These are phyloP conservation scores for Erucastrum elatum DNA, from an alignment of 345 rosid species.

Conservation along the genomic window DNA sequence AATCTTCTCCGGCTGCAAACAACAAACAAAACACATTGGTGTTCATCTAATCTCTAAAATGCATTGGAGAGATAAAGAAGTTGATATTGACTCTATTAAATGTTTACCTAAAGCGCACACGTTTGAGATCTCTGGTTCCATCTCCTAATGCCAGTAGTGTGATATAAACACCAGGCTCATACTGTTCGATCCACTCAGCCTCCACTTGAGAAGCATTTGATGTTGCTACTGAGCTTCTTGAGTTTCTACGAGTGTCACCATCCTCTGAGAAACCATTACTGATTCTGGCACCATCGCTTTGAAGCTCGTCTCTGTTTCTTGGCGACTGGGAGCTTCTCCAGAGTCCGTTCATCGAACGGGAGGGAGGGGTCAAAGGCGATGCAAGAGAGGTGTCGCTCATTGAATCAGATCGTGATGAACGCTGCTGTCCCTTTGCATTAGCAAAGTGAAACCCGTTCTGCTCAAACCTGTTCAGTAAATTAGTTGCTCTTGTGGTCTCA, in stretches of 20 bases:
- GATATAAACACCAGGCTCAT: conserved; percentile 91
- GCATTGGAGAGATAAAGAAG: neutral
- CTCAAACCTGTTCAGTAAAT: conserved; percentile 63
- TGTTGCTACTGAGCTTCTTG: conserved; percentile 52
- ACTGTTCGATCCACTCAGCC: conserved; percentile 95
- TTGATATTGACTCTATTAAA: neutral
- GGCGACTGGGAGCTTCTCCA: conserved; percentile 42
- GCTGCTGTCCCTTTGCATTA: conserved; percentile 57
- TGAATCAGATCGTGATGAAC: conserved; percentile 65
- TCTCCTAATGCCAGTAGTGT: conserved; percentile 81
- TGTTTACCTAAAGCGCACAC: conserved; percentile 95
- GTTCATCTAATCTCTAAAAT: neutral
- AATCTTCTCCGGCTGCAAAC: conserved; percentile 84
- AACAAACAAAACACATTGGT: neutral
- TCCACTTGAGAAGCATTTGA: conserved; percentile 58
- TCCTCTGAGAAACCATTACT: conserved; percentile 50
- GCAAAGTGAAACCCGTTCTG: conserved; percentile 59
- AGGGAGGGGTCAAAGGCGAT: conserved; percentile 47
- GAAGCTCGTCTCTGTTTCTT: conserved; percentile 46
- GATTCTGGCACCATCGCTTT: conserved; percentile 44
- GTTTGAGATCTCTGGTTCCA: conserved; percentile 97
- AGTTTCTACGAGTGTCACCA: conserved; percentile 50
- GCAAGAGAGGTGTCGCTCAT: conserved; percentile 49
- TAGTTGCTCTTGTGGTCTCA: conserved; percentile 49
- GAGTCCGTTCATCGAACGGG: conserved; percentile 47